Conservation (phyloP, 768 basidiomycete species). For the Terana coerulea region DNA sequence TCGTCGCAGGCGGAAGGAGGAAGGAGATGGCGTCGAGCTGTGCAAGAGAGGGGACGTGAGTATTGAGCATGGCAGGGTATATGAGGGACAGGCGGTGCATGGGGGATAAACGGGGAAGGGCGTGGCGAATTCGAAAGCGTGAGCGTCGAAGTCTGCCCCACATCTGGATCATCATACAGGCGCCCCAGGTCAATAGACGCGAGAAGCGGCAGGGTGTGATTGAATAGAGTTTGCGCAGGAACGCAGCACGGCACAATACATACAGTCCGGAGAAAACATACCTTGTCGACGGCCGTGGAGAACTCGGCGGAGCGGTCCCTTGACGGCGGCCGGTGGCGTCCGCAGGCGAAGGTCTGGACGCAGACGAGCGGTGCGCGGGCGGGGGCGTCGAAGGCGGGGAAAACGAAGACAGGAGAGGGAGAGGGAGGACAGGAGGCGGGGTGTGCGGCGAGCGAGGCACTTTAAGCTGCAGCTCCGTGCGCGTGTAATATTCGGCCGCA, state of each 20-base stretch:
- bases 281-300: neutral
- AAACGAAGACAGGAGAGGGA: slow-evolving; percentile 14
- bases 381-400: slow-evolving; percentile 13
- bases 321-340: no score
- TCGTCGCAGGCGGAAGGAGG: slow-evolving; percentile 16
- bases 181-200: slow-evolving; percentile 9
- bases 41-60: slow-evolving; percentile 11
- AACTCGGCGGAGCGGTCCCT: no score
- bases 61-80: slow-evolving; percentile 9
- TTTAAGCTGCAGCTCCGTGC: slow-evolving; percentile 18
- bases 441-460: slow-evolving; percentile 16
- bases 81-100: slow-evolving; percentile 10
- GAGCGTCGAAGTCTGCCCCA: neutral
- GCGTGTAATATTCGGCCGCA: slow-evolving; percentile 10
- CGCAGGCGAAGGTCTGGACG: no score
- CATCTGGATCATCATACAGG: slow-evolving; percentile 2
- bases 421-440: slow-evolving; percentile 20
- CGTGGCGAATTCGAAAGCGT: slow-evolving; percentile 3
- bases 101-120: neutral
- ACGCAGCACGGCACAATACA: slow-evolving; percentile 8
- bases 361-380: slow-evolving; percentile 8
- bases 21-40: slow-evolving; percentile 18
- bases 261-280: neutral
- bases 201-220: slow-evolving; percentile 5
- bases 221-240: slow-evolving; percentile 16